Base-by-base conservation (phyloP, 129 eudicot species). In the Calendula officinalis region DNA sequence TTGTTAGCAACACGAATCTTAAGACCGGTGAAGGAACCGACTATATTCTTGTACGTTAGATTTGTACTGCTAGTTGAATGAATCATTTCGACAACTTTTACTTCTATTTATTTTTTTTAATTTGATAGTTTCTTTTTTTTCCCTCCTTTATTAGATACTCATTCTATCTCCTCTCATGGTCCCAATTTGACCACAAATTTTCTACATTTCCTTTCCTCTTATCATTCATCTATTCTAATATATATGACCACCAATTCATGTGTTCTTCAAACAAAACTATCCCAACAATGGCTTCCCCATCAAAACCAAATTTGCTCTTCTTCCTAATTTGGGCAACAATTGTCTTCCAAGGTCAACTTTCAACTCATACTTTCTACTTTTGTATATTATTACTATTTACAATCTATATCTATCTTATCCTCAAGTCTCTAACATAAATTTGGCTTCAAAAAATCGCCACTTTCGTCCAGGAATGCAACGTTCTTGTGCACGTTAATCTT, bases 151-250 rank as follows among this genome's bases (percentile, higher is more conserved):
- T 16, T 53, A 68, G 60, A 60, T 56, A 27, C 77, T 64, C 84
- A 77, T 67, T 74, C 71, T 81, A 81, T 81, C 85, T 80, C 80
- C 82, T 82, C 30, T 22, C 30, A 69, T 77, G 86, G 91, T 74
- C 85, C 70, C 59, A 50, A 70, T 85, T 71, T 74, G 78, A 81
- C 87, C 84, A 71, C 84, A 75, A 64, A 70, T 56, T 67, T 56
- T 51, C 59, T 51, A 65, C 56, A 49, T 54, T 42, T 64, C 46
- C 39, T 22, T 22, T 22, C 52, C 35, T 68, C 79, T 62, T 71
- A 53, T 54, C 84, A 66, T 59, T 64, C 73, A 75, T 67, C 65
- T 82, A 75, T 81, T 70, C 35, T 47, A 67, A 63, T 76, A 69
- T 71, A 55, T 68, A 59, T 62, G 67, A 75, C 68, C 46, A 34